Base-by-base conservation (phyloP, 23 red algal species). In the Gracilaria domingensis region DNA sequence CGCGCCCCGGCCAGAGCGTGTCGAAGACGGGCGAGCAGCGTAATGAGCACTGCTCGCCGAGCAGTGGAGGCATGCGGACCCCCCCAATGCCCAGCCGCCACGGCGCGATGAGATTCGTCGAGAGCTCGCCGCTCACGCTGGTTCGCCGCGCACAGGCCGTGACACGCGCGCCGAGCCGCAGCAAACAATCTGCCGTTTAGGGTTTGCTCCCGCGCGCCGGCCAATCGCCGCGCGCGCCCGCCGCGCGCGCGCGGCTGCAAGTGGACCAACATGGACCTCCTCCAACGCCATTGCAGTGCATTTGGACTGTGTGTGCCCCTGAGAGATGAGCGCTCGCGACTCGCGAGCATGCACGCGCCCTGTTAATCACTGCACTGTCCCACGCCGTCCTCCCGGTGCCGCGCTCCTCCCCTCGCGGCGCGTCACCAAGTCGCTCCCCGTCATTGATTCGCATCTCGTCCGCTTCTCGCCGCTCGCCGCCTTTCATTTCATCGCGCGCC, bases 191-290 rank as follows among this genome's bases (percentile, higher is more conserved):
- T 37, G 30, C 33, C 8, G 64, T 69, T 69, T 69, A 69, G 64
- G 64, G 64, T 69, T n/a, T 69, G 64, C 9, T 2, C 2, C 7
- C 18, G 64, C 32, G 32, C 11, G 64, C 64, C 32, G 38, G 64
- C 64, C 64, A 69, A 69, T 69, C 11, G 30, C 64, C 2, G 11
- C 16, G 8, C 4, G 1, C 1, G 11, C 38, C 64, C 0, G 14
- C 29, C 17, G 8, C 4, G 38, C 64, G 64, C 38, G 64, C 38
- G 9, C 32, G 64, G 2, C 64, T 8, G 36, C 64, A 69, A 37
- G 64, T 69, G 64, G 64, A 69, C 64, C 64, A 30, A 69, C 12
- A 32, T 69, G 64, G 64, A 69, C 64, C 64, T 69, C 64, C 64
- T 69, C 64, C 64, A 9, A 69, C 4, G 1, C 51, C 45, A n/a